A percentile compares a stretch with the other conserved stretches of the same genome.
Conservation (phyloP, 768 basidiomycete species). For the Trametes maxima region DNA sequence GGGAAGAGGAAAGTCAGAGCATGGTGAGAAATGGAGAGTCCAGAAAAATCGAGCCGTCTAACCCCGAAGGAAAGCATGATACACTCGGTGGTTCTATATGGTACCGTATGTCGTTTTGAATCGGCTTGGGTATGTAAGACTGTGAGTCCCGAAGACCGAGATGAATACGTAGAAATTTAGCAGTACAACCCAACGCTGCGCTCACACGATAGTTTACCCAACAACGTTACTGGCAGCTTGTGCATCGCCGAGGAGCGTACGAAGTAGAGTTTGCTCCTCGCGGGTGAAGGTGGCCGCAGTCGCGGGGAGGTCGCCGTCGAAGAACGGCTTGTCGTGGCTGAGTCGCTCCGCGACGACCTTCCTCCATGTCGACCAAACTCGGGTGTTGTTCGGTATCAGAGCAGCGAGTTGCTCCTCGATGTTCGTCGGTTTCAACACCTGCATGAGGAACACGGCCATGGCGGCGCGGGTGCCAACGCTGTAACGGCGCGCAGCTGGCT, state of each 20-base stretch:
- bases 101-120: too few species aligned
- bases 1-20: too few species aligned
- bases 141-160: too few species aligned
- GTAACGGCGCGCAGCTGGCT: slow-evolving; percentile 6
- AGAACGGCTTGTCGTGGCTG: slow-evolving; percentile 1
- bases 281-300: neutral
- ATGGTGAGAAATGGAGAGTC: too few species aligned
- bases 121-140: too few species aligned
- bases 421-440: neutral
- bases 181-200: too few species aligned
- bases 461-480: slow-evolving; percentile 8
- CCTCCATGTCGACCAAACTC: slow-evolving; percentile 12
- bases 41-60: too few species aligned
- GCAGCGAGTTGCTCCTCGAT: slow-evolving; percentile 10
- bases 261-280: slow-evolving; percentile 5
- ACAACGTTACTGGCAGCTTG: slow-evolving; percentile 3
- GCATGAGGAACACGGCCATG: slow-evolving; percentile 14
- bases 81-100: too few species aligned
- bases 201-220: too few species aligned
- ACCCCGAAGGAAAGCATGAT: too few species aligned
- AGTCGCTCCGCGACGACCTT: slow-evolving; percentile 4
- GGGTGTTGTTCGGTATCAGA: slow-evolving; percentile 13
- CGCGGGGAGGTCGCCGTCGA: neutral
- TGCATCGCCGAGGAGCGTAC: slow-evolving; percentile 7
- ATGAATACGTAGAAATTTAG: too few species aligned